These are phyloP conservation scores for Cryptococcus sp. DNA, from an alignment of 1,284 basidiomycete species.

Conservation along the genomic window DNA sequence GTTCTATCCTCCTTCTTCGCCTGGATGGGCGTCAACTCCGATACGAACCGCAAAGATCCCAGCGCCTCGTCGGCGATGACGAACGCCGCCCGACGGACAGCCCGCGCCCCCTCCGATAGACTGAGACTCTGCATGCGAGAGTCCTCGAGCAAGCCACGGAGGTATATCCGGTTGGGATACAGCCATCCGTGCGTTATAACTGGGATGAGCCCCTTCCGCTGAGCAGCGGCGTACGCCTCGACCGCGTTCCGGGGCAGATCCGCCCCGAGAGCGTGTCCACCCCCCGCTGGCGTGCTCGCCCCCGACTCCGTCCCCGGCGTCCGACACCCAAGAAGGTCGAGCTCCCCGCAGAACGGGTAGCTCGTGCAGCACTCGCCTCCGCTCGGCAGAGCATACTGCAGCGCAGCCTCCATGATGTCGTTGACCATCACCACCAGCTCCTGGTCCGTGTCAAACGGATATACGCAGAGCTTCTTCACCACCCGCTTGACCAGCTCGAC, in stretches of 20 bases:
- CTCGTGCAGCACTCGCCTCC: conserved; percentile 29
- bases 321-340: conserved; percentile 22
- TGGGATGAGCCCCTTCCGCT: conserved; percentile 26
- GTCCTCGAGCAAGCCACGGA: conserved; percentile 37
- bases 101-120: conserved; percentile 15
- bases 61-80: conserved; percentile 45
- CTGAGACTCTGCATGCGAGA: conserved; percentile 27
- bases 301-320: conserved; percentile 8
- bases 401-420: conserved; percentile 45
- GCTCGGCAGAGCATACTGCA: conserved; percentile 45
- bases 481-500: conserved; percentile 41
- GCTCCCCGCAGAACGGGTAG: conserved; percentile 50
- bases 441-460: conserved; percentile 32
- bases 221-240: conserved; percentile 29
- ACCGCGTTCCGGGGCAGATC: conserved; percentile 2
- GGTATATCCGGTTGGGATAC: conserved; percentile 38
- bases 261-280: background rate
- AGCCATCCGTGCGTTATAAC: conserved; percentile 32
- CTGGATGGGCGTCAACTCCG: conserved; percentile 14
- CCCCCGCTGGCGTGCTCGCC: background rate
- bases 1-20: conserved; percentile 26
- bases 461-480: conserved; percentile 34
- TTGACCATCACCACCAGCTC: conserved; percentile 37
- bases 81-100: conserved; percentile 31
- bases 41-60: conserved; percentile 26